Evolutionary conservation across 768 basidiomycete genomes (phyloP).

Genomic region (Pulveroboletus frians): DNA sequence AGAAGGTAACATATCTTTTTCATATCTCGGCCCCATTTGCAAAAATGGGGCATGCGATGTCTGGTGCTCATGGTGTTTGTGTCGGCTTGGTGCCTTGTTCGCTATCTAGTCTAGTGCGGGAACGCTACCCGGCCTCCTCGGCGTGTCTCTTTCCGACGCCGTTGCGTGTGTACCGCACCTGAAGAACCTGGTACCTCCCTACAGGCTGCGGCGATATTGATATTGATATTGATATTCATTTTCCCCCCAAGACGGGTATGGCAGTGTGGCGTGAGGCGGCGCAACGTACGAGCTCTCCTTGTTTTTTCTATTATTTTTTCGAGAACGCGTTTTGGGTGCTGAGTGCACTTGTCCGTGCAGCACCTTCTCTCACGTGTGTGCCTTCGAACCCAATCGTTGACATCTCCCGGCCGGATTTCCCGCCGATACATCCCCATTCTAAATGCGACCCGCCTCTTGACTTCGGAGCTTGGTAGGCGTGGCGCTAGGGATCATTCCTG

Average conservation of each 20-base stretch:
- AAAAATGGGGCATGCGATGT: conserved; percentile 8
- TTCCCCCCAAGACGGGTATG: not conserved
- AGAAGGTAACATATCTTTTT: conserved; percentile 41
- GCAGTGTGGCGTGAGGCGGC: conserved; percentile 8
- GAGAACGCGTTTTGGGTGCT: conserved; percentile 2
- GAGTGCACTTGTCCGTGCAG: not conserved
- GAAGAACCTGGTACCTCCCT: not conserved
- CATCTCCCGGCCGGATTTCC: not conserved
- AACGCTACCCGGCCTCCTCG: not conserved
- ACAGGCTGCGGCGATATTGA: not conserved
- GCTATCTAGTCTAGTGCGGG: conserved; percentile 10
- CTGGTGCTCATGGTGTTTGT: conserved; percentile 10
- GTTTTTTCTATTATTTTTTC: not conserved
- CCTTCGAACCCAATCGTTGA: not conserved
- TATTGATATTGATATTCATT: not conserved
- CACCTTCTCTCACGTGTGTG: not conserved
- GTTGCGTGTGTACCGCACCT: not conserved
- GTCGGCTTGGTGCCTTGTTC: conserved; percentile 6
- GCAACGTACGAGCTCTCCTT: conserved; percentile 14
- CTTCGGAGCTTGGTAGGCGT: not conserved
- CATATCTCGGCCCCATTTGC: conserved; percentile 6
- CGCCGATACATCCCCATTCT: not conserved
- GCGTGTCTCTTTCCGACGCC: not conserved
- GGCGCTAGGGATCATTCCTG: not conserved
- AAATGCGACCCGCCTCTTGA: not conserved